Evolutionary conservation across 2,329 filamentous ascomycete genomes (phyloP).

Genomic region (Pseudogymnoascus sp.): DNA sequence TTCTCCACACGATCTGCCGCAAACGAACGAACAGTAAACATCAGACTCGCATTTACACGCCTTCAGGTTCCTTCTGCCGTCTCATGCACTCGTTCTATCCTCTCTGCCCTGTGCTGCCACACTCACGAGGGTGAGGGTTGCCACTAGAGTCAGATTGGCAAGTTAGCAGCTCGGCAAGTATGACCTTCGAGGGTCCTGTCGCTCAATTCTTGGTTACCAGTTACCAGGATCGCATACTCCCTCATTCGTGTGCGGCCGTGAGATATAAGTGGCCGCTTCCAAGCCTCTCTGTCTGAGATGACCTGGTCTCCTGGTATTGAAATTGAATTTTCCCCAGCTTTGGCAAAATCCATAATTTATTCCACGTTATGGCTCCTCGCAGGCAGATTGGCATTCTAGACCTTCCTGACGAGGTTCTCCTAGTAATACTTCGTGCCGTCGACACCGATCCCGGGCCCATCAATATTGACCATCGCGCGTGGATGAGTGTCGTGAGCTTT

Average conservation of each 20-base stretch:
- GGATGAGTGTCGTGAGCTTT: constrained; percentile 6
- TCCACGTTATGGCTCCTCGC: constrained; percentile 1
- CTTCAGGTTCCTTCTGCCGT: neutral
- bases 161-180: constrained; percentile 1
- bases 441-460: neutral
- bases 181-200: neutral
- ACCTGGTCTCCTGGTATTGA: constrained; percentile 5
- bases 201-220: constrained; percentile 6
- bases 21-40: neutral
- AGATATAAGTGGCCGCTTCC: constrained; percentile 3
- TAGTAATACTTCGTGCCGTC: constrained; percentile 4
- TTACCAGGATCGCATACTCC: neutral
- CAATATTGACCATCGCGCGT: constrained; percentile 5
- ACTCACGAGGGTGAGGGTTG: constrained; percentile 2
- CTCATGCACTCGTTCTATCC: neutral
- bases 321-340: constrained; percentile 4
- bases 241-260: neutral
- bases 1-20: constrained; percentile 3
- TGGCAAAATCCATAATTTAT: constrained; percentile 5
- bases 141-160: neutral
- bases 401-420: constrained; percentile 4
- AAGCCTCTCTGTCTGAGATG: constrained; percentile 1
- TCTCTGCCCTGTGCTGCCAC: neutral
- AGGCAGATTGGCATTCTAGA: constrained; percentile 6
- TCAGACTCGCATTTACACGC: neutral